phyloP scores from a whole-genome alignment of 441 rosid species.

The Breynia disticha region DNA sequence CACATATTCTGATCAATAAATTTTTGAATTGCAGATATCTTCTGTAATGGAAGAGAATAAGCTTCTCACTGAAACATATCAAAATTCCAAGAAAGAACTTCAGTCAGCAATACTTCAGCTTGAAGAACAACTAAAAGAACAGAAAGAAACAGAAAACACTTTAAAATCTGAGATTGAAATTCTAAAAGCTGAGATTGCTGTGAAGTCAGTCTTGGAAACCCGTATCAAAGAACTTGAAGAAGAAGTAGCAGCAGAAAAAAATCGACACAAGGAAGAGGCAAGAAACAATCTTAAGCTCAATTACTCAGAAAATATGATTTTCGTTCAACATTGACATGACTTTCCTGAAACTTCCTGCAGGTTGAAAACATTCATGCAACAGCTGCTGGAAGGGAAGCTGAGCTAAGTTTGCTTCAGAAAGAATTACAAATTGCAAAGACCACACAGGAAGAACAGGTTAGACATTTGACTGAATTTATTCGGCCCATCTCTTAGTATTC shows the following conservation, averaged over 20 bases:
- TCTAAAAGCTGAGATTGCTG: conserved; percentile 39
- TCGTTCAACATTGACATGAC: background rate
- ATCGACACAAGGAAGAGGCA: conserved; percentile 56
- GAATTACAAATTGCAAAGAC: conserved; percentile 30
- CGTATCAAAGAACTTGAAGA: conserved; percentile 56
- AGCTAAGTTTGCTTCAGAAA: conserved; percentile 42
- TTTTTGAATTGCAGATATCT: conserved; percentile 43
- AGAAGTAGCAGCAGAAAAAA: conserved; percentile 33
- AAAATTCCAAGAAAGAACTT: conserved; percentile 66
- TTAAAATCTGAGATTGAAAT: conserved; percentile 43
- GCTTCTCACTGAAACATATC: conserved; percentile 50
- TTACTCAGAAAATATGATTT: background rate
- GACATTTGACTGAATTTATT: too few species aligned
- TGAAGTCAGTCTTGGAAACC: conserved; percentile 49
- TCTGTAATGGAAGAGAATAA: conserved; percentile 66
- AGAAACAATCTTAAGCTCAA: conserved; percentile 5
- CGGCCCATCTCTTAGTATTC: too few species aligned
- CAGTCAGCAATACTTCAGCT: conserved; percentile 49
- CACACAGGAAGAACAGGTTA: too few species aligned
- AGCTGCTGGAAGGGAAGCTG: conserved; percentile 36
- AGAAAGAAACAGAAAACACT: conserved; percentile 43
- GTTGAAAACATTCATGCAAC: conserved; percentile 31
- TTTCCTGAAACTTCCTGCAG: conserved; percentile 14
- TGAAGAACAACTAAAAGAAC: conserved; percentile 48
- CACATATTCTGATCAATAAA: conserved; percentile 10